phyloP scores from a whole-genome alignment of 2,329 filamentous ascomycete genomes.

The Fusarium sp. region DNA sequence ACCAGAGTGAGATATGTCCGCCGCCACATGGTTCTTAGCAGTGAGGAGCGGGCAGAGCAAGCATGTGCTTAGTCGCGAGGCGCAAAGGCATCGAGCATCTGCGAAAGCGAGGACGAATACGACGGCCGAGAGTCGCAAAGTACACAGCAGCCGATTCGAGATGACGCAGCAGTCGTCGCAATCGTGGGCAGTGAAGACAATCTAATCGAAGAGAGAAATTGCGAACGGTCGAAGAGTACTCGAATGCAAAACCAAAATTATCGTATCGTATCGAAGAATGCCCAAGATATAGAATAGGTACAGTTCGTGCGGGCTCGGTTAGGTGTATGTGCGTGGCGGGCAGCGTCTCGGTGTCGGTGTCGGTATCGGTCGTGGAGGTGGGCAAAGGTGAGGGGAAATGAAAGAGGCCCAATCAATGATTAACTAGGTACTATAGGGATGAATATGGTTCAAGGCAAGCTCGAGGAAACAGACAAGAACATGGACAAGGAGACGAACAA shows the following conservation, averaged over 20 bases:
- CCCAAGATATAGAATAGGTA: constrained; percentile 5
- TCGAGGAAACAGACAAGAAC: background rate
- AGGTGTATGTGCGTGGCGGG: background rate
- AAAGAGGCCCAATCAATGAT: constrained; percentile 15
- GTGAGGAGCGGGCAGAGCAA: constrained; percentile 39
- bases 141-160: background rate
- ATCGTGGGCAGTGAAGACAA: background rate
- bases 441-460: constrained; percentile 14
- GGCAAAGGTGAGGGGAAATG: constrained; percentile 2
- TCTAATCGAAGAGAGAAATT: background rate
- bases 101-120: constrained; percentile 20
- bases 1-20: constrained; percentile 87
- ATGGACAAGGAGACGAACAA: constrained; percentile 16
- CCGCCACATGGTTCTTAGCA: constrained; percentile 80
- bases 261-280: constrained; percentile 20
- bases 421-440: constrained; percentile 20
- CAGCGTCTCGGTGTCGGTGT: background rate
- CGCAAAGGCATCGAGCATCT: constrained; percentile 35
- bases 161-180: constrained; percentile 14
- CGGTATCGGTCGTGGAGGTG: constrained; percentile 7
- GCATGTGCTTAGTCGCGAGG: constrained; percentile 41
- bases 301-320: constrained; percentile 8
- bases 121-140: constrained; percentile 9
- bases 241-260: background rate
- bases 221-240: background rate